Base-by-base conservation (phyloP, 306 rosid genomes). In the Casuarina equisetifolia region DNA sequence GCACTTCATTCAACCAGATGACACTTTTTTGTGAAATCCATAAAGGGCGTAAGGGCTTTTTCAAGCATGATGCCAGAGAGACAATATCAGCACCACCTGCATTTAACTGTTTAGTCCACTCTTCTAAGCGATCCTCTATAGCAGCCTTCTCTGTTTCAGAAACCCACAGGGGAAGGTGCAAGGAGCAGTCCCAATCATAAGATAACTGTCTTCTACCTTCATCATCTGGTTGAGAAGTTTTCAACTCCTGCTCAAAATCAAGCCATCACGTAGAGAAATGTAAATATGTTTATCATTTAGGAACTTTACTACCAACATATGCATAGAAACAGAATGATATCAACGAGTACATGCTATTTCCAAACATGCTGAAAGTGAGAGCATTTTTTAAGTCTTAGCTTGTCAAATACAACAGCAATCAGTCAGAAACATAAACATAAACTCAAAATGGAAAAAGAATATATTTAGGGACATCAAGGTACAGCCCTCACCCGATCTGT, bases 111-210 rank as follows among this genome's bases (percentile, higher is more conserved):
- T 79, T 75, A 5, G 93, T 90, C 98, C 98, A 94, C 83, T 92
- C 91, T 13, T 91, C 95, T 53, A 94, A 82, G 5, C 69, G 84
- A 52, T 75, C 79, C 89, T 94, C 97, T 35, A 92, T 90, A 48
- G 83, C 74, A 70, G 93, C 89, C 74, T 81, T 92, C 82, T 94
- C 98, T 32, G 91, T 89, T 66, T 78, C 74, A 1, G 98, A 86
- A 88, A 94, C 87, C 97, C 95, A 94, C 11, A 92, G 88, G 3
- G 97, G 97, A 48, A 94, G 97, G 78, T 94, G 98, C 93, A 92
- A 83, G 72, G 92, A 89, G 80, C 91, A 94, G 76, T 94, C 98
- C 98, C 98, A 94, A 49, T 85, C 87, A 83, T 58, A 52, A 55
- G 83, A 54, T 12, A 13, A 58, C 51, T 59, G 76, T 57, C 72